These are phyloP conservation scores for Aspergillus neoniger DNA, from an alignment of 2,329 filamentous ascomycete species.

Conservation along the genomic window DNA sequence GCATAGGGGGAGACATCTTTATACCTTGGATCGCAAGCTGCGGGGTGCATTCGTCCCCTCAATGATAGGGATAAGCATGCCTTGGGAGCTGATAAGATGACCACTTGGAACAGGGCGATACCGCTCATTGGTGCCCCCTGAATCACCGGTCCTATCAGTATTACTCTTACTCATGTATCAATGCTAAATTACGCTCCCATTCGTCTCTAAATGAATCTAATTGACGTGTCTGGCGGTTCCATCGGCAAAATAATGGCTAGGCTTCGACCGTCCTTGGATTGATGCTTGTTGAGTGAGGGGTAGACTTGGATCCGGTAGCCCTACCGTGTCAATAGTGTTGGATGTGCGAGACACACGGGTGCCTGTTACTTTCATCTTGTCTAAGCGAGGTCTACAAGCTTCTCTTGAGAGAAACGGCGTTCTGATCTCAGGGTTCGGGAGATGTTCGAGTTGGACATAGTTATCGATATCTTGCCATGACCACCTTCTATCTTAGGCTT, in stretches of 20 bases:
- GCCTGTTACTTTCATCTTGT: too few relatives aligned
- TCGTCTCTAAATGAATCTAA: background rate
- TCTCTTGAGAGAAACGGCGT: too few relatives aligned
- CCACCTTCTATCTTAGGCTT: too few relatives aligned
- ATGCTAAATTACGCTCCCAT: background rate
- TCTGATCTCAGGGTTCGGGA: too few relatives aligned
- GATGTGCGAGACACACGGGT: too few relatives aligned
- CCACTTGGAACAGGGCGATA: background rate
- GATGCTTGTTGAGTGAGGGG: background rate
- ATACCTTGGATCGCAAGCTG: background rate
- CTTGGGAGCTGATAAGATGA: background rate
- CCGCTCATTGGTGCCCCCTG: background rate
- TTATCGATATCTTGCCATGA: too few relatives aligned
- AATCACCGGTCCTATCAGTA: background rate
- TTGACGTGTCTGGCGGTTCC: background rate
- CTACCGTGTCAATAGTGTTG: too few relatives aligned
- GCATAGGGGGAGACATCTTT: background rate
- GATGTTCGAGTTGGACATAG: too few relatives aligned
- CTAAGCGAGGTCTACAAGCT: too few relatives aligned
- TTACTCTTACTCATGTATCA: background rate
- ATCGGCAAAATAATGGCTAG: background rate
- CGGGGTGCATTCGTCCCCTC: background rate
- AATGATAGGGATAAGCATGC: background rate
- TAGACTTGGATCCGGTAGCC: background rate
- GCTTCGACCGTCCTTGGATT: background rate